These are phyloP conservation scores for Gossypium gossypioides DNA, from an alignment of 441 rosid species.

Conservation along the genomic window DNA sequence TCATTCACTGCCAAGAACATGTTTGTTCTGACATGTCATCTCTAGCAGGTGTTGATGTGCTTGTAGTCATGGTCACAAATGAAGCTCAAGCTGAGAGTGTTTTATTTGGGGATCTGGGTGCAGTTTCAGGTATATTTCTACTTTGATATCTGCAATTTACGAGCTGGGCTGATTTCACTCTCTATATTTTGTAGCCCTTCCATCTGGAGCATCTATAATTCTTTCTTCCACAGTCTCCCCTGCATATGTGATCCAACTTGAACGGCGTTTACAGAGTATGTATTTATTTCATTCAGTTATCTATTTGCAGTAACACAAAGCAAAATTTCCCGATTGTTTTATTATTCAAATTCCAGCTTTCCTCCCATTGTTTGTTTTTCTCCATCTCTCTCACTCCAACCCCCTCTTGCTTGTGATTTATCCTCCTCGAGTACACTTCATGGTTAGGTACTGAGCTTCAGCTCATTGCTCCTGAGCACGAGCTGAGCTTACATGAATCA, in stretches of 20 bases:
- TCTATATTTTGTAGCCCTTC: slow-evolving; percentile 45
- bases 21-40: slow-evolving; percentile 13
- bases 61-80: slow-evolving; percentile 86
- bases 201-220: slow-evolving; percentile 62
- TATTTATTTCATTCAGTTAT: slow-evolving; percentile 7
- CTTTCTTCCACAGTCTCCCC: slow-evolving; percentile 95
- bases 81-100: slow-evolving; percentile 84
- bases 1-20: neutral
- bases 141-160: slow-evolving; percentile 3
- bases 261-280: slow-evolving; percentile 67
- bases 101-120: slow-evolving; percentile 72
- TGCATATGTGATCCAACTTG: slow-evolving; percentile 62
- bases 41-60: slow-evolving; percentile 67
- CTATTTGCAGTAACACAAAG: neutral
- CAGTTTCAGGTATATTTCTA: slow-evolving; percentile 55
- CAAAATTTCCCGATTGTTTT: slow-evolving; percentile 1
- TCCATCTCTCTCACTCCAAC: neutral
- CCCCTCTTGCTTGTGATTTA: neutral
- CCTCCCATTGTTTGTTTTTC: neutral
- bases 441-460: neutral
- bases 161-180: slow-evolving; percentile 19
- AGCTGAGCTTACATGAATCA: neutral
- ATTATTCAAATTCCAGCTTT: neutral
- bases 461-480: neutral
- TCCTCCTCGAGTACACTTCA: neutral